These are phyloP conservation scores for Agaricus sinodeliciosus DNA, from an alignment of 768 basidiomycete species.

Conservation along the genomic window DNA sequence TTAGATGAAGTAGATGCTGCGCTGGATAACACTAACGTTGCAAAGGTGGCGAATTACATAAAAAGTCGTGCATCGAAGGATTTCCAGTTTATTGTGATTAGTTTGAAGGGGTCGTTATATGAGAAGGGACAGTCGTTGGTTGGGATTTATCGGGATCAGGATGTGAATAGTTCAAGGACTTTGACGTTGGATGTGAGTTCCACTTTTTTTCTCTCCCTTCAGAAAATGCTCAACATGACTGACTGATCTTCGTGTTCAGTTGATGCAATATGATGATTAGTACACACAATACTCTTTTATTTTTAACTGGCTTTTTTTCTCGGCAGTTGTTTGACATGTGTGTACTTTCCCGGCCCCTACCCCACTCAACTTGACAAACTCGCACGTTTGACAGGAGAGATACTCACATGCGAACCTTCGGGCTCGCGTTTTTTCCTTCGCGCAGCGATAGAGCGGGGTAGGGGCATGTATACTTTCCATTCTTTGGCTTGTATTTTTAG, in stretches of 20 bases:
- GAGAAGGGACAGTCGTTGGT: constrained; percentile 87
- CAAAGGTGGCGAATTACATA: constrained; percentile 92
- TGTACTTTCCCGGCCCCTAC: too few relatives aligned
- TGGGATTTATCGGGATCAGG: constrained; percentile 92
- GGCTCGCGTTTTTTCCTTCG: too few relatives aligned
- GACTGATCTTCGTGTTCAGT: constrained; percentile 22
- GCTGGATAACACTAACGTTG: constrained; percentile 97
- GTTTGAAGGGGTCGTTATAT: constrained; percentile 89
- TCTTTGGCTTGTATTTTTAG: constrained; percentile 1
- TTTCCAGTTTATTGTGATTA: constrained; percentile 98
- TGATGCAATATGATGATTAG: constrained; percentile 59
- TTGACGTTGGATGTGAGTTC: constrained; percentile 81
- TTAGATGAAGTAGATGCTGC: constrained; percentile 99
- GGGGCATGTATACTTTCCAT: background rate
- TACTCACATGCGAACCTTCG: too few relatives aligned
- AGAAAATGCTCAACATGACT: too few relatives aligned
- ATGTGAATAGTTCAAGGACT: constrained; percentile 86
- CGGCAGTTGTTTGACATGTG: background rate
- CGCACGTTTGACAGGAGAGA: too few relatives aligned
- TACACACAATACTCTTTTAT: background rate
- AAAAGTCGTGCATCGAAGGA: constrained; percentile 71
- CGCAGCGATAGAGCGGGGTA: too few relatives aligned
- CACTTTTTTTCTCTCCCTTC: background rate
- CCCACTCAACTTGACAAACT: too few relatives aligned
- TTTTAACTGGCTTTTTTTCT: background rate